Evolutionary conservation across 2,329 filamentous ascomycete genomes (phyloP).

Genomic region (Aureobasidium sp.): DNA sequence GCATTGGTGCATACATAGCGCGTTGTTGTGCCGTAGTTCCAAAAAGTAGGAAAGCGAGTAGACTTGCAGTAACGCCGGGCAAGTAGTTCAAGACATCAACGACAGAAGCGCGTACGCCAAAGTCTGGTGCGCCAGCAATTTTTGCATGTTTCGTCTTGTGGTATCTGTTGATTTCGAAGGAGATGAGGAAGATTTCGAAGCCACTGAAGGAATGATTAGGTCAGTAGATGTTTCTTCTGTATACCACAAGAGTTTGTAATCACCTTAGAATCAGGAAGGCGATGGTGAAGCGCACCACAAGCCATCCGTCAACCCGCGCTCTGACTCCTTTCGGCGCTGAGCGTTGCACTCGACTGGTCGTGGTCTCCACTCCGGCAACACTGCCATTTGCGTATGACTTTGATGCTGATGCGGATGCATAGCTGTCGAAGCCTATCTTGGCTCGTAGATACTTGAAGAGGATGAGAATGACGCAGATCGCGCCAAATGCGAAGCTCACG

Average conservation of each 20-base stretch:
- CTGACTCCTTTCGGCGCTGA: constrained; percentile 1
- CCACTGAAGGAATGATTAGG: constrained; percentile 1
- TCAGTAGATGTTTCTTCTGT: background rate
- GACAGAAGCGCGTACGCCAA: constrained; percentile 12
- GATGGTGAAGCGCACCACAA: constrained; percentile 19
- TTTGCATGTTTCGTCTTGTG: constrained; percentile 11
- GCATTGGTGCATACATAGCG: constrained; percentile 13
- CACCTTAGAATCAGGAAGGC: constrained; percentile 18
- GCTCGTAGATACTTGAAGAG: constrained; percentile 19
- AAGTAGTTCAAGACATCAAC: constrained; percentile 18
- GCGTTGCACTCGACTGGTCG: background rate
- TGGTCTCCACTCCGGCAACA: background rate
- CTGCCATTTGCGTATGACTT: constrained; percentile 3
- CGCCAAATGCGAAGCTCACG: constrained; percentile 17
- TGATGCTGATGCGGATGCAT: constrained; percentile 7
- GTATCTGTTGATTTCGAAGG: constrained; percentile 13
- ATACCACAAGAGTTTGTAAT: background rate
- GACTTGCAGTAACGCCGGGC: constrained; percentile 14
- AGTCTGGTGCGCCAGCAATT: constrained; percentile 15
- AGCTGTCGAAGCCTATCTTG: constrained; percentile 14
- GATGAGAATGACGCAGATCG: constrained; percentile 18
- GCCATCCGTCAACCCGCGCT: constrained; percentile 17
- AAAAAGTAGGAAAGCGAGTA: constrained; percentile 19
- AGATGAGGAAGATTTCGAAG: constrained; percentile 18
- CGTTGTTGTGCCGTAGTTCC: constrained; percentile 19